A percentile compares a stretch with the other conserved stretches of the same genome.
Evolutionary conservation across 116 monocot species (phyloP).

Genomic region (Trichopus zeylanicus): DNA sequence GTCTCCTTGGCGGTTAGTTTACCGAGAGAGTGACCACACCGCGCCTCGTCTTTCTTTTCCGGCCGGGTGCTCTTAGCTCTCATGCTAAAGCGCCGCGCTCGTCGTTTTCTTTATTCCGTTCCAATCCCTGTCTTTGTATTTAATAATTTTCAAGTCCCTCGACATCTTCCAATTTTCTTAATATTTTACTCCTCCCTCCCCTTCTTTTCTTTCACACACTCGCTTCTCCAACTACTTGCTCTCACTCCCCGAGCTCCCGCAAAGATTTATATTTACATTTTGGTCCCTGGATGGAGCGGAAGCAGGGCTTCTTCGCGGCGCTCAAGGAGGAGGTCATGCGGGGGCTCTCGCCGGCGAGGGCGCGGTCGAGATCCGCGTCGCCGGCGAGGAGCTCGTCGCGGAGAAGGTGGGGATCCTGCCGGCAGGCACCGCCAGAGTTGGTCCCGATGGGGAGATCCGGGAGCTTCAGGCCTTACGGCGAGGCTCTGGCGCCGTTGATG

Average conservation of each 20-base stretch:
- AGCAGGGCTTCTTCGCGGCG: conserved; percentile 47
- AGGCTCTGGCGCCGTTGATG: conserved; percentile 41
- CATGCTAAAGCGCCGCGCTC: background rate
- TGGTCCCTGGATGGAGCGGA: conserved; percentile 20
- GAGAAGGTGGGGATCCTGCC: conserved; percentile 1
- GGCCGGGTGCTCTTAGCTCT: background rate
- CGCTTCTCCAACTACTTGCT: too few relatives aligned
- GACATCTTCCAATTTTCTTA: too few relatives aligned
- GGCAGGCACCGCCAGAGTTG: background rate
- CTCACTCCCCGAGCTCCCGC: background rate
- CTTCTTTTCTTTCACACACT: background rate
- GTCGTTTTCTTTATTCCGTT: background rate
- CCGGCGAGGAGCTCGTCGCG: conserved; percentile 7
- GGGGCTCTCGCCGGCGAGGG: conserved; percentile 30
- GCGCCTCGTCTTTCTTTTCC: background rate
- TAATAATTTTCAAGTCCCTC: too few relatives aligned
- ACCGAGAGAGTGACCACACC: background rate
- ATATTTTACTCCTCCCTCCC: background rate
- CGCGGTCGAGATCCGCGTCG: conserved; percentile 1
- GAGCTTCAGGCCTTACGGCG: conserved; percentile 14
- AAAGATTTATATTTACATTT: background rate
- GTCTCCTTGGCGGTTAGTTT: background rate
- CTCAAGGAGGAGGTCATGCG: conserved; percentile 33
- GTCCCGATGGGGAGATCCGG: conserved; percentile 19
- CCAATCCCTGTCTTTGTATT: too few relatives aligned